Conservation (phyloP, 306 rosid species). For the Quercus dentata region DNA sequence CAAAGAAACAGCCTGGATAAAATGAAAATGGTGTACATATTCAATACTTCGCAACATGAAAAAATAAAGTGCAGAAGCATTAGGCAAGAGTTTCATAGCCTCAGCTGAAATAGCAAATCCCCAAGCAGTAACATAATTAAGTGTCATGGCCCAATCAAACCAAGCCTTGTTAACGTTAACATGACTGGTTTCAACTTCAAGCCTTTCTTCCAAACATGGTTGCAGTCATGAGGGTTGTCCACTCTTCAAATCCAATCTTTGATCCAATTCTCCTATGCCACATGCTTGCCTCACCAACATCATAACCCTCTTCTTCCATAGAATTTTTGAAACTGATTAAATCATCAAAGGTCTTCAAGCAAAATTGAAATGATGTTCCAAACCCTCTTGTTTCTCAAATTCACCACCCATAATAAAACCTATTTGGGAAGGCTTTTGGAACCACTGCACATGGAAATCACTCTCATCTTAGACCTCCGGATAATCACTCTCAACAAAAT, state of each 20-base stretch:
- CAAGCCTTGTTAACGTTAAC: slow-evolving; percentile 58
- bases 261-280: slow-evolving; percentile 53
- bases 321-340: slow-evolving; percentile 39
- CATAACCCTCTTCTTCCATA: too few relatives aligned
- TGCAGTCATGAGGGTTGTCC: slow-evolving; percentile 59
- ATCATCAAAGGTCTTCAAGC: slow-evolving; percentile 67
- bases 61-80: slow-evolving; percentile 34
- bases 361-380: slow-evolving; percentile 33
- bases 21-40: too few relatives aligned
- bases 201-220: slow-evolving; percentile 69
- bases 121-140: slow-evolving; percentile 78
- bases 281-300: background rate
- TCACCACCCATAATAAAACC: too few relatives aligned
- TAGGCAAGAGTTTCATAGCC: slow-evolving; percentile 60
- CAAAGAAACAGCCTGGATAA: too few relatives aligned
- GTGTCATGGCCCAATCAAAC: slow-evolving; percentile 61
- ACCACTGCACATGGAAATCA: too few relatives aligned
- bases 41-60: too few relatives aligned
- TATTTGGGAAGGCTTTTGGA: too few relatives aligned
- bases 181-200: slow-evolving; percentile 35
- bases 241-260: slow-evolving; percentile 13
- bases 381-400: slow-evolving; percentile 33
- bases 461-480: too few relatives aligned
- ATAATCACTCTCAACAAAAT: too few relatives aligned
- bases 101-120: slow-evolving; percentile 49